Evolutionary conservation across 2,329 filamentous ascomycete species (phyloP).

Genomic region (Scedosporium dehoogii): DNA sequence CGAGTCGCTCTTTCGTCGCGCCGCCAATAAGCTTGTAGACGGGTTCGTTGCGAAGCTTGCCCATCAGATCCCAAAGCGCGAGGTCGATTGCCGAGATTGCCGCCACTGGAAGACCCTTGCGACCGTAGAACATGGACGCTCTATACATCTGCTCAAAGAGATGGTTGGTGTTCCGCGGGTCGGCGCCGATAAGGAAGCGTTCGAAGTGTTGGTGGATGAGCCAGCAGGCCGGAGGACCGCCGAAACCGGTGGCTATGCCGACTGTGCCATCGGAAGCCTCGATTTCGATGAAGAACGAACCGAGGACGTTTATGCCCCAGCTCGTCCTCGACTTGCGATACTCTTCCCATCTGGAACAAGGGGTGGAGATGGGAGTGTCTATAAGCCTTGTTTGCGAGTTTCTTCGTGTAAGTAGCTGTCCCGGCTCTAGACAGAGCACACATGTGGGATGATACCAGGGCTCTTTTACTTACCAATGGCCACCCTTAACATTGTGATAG

Average conservation of each 20-base stretch:
- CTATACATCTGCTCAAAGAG: slow-evolving; percentile 97
- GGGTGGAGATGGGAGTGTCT: slow-evolving; percentile 84
- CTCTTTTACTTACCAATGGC: slow-evolving; percentile 47
- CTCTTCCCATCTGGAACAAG: slow-evolving; percentile 80
- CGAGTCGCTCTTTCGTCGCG: slow-evolving; percentile 69
- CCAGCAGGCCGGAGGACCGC: slow-evolving; percentile 89
- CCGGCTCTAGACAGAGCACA: not conserved
- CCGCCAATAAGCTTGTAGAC: slow-evolving; percentile 93
- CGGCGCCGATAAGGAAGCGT: slow-evolving; percentile 78
- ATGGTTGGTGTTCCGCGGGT: slow-evolving; percentile 83
- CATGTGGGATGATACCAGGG: not conserved
- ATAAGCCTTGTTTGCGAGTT: slow-evolving; percentile 58
- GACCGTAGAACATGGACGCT: slow-evolving; percentile 90
- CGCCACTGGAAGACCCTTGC: slow-evolving; percentile 81
- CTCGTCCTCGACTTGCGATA: slow-evolving; percentile 81
- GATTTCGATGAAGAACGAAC: slow-evolving; percentile 84
- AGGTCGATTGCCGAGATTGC: slow-evolving; percentile 93
- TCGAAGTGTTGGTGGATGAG: slow-evolving; percentile 89
- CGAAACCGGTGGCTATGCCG: slow-evolving; percentile 89
- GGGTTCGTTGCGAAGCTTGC: slow-evolving; percentile 84
- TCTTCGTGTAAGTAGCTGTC: not conserved
- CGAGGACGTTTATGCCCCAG: slow-evolving; percentile 93
- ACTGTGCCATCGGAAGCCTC: slow-evolving; percentile 86
- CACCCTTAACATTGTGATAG: slow-evolving; percentile 83
- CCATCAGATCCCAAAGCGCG: slow-evolving; percentile 83